Conservation (phyloP, 257 asterid genomes). For the Lycium ferocissimum region DNA sequence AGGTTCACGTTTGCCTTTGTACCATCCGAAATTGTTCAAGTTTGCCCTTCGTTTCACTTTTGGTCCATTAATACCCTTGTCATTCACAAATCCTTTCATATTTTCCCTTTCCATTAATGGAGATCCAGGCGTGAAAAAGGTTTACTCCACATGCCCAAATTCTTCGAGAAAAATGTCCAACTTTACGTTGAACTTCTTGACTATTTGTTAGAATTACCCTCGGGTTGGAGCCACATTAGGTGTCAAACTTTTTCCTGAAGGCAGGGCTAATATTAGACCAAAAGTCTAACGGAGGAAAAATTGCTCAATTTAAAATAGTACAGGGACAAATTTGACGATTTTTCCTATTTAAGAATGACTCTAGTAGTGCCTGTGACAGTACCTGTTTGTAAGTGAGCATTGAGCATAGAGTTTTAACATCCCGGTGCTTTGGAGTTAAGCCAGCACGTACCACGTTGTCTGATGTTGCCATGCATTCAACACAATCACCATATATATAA, state of each 20-base stretch:
- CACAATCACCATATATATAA: constrained; percentile 80
- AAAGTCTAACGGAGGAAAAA: not conserved
- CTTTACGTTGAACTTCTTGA: not conserved
- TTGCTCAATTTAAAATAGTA: not conserved
- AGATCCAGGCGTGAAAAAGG: not conserved
- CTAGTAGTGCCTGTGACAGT: constrained; percentile 18
- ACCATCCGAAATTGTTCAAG: not conserved
- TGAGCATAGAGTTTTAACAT: constrained; percentile 83
- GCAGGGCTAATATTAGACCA: not conserved
- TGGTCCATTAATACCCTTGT: not conserved
- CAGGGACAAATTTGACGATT: not conserved
- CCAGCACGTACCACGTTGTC: constrained; percentile 98
- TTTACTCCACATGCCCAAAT: not conserved
- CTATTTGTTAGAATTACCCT: not conserved
- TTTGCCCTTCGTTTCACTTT: not conserved
- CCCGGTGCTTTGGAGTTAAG: constrained; percentile 85
- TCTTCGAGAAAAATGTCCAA: not conserved
- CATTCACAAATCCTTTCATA: not conserved
- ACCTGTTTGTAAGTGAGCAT: constrained; percentile 99
- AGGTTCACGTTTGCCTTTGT: not conserved
- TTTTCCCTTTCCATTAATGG: not conserved
- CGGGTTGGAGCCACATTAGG: not conserved
- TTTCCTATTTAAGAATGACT: not conserved
- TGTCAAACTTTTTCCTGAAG: not conserved
- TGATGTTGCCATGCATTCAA: constrained; percentile 99